Conservation (phyloP, 805 yeast species). For the Lachancea quebecensis region DNA sequence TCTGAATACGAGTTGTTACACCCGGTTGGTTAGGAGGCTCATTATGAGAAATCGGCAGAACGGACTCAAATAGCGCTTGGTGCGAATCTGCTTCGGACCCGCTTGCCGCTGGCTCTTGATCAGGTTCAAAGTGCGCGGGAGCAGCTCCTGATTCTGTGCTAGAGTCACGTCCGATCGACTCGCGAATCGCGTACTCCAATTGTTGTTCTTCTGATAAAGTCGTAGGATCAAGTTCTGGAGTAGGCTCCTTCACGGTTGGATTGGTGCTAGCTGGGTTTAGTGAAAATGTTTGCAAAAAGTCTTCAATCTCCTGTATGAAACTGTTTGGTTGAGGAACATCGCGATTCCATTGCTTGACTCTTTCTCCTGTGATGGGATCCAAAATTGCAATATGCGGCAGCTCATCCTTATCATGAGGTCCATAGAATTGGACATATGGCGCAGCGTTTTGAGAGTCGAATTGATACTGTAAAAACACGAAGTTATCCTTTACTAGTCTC, state of each 20-base stretch:
- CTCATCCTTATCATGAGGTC: slow-evolving; percentile 39
- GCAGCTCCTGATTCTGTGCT: slow-evolving; percentile 9
- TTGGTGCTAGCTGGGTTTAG: slow-evolving; percentile 56
- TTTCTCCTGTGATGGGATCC: slow-evolving; percentile 95
- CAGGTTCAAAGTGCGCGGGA: slow-evolving; percentile 10
- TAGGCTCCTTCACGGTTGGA: slow-evolving; percentile 58
- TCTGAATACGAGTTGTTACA: slow-evolving; percentile 69
- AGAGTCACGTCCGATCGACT: slow-evolving; percentile 43
- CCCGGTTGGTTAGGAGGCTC: slow-evolving; percentile 59
- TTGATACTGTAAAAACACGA: slow-evolving; percentile 81
- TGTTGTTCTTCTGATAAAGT: slow-evolving; percentile 78
- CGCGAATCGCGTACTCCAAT: slow-evolving; percentile 63
- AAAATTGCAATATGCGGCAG: slow-evolving; percentile 87
- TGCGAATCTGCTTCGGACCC: slow-evolving; percentile 26
- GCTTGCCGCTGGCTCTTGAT: not conserved
- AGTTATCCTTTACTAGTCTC: slow-evolving; percentile 54
- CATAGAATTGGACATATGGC: slow-evolving; percentile 66
- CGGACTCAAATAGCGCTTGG: slow-evolving; percentile 42
- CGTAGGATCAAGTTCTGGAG: slow-evolving; percentile 51
- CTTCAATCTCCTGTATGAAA: slow-evolving; percentile 63
- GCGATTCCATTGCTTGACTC: slow-evolving; percentile 69
- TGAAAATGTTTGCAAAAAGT: slow-evolving; percentile 60
- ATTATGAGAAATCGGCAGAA: slow-evolving; percentile 43
- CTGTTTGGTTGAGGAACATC: slow-evolving; percentile 49
- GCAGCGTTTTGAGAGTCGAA: slow-evolving; percentile 69